These are phyloP conservation scores for Butyriboletus loyo DNA, from an alignment of 768 basidiomycete species.

Conservation along the genomic window DNA sequence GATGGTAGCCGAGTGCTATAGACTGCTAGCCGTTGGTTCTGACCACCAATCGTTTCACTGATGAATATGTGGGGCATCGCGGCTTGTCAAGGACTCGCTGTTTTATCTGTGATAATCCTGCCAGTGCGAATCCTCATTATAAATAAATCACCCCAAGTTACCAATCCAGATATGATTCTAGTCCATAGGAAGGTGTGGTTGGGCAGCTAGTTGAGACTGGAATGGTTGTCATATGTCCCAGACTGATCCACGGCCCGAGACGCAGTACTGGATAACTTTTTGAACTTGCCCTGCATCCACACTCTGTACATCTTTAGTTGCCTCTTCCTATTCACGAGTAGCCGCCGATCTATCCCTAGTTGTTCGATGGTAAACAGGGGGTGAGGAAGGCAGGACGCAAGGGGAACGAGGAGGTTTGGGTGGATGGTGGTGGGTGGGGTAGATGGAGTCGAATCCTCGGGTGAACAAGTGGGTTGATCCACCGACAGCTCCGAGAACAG, in stretches of 20 bases:
- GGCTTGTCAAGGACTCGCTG: neutral
- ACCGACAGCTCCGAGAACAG: neutral
- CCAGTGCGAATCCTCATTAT: neutral
- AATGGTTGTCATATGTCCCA: neutral
- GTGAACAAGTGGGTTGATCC: neutral
- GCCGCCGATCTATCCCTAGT: conserved; percentile 83
- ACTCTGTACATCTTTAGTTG: conserved; percentile 97
- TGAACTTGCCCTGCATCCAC: conserved; percentile 89
- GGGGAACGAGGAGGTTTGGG: conserved; percentile 32
- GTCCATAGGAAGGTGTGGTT: neutral
- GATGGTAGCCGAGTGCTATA: no score
- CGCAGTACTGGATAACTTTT: conserved; percentile 34
- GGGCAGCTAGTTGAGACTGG: neutral
- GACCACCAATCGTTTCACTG: no score
- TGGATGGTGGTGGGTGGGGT: conserved; percentile 30
- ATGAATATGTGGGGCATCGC: no score
- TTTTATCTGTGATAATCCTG: neutral
- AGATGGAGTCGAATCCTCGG: neutral
- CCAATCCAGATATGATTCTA: neutral
- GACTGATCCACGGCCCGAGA: neutral
- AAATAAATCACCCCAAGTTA: neutral
- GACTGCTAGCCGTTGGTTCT: no score
- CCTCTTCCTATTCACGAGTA: conserved; percentile 91
- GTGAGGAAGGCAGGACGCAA: conserved; percentile 35
- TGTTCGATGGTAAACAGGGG: conserved; percentile 79